These are phyloP conservation scores for Aureobasidium sp. DNA, from an alignment of 2,329 filamentous ascomycete species.

Conservation along the genomic window DNA sequence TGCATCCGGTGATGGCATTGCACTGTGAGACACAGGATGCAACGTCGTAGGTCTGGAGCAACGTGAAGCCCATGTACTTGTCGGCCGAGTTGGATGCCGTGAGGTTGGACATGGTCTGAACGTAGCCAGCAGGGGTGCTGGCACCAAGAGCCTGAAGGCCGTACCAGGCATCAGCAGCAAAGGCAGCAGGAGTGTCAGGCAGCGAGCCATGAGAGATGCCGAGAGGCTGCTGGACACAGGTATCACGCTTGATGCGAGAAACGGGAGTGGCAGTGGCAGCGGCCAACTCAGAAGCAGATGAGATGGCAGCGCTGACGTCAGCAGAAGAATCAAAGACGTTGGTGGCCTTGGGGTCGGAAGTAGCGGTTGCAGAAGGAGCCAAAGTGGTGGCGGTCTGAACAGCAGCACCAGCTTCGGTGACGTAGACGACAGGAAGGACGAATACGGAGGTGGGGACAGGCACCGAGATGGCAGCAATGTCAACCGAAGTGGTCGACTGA, in stretches of 20 bases:
- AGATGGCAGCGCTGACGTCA: not conserved
- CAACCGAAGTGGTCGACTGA: not conserved
- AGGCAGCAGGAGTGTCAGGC: slow-evolving; percentile 18
- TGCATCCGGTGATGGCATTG: slow-evolving; percentile 17
- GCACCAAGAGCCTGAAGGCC: slow-evolving; percentile 17
- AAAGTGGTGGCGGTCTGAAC: not conserved
- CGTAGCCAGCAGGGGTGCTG: slow-evolving; percentile 17
- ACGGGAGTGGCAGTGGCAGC: not conserved
- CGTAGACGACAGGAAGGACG: not conserved
- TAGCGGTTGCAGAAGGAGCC: not conserved
- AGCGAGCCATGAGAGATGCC: not conserved
- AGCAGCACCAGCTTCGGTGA: not conserved
- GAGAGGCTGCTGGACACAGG: not conserved
- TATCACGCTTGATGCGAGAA: not conserved
- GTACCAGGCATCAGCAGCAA: slow-evolving; percentile 17
- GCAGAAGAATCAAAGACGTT: not conserved
- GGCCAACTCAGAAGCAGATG: not conserved
- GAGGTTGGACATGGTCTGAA: slow-evolving; percentile 20
- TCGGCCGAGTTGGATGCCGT: slow-evolving; percentile 6
- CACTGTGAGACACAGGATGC: slow-evolving; percentile 16
- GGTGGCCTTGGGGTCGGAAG: not conserved
- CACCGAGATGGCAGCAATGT: not conserved
- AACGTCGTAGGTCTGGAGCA: slow-evolving; percentile 16
- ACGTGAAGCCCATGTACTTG: slow-evolving; percentile 23
- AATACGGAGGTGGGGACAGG: not conserved